Conservation (phyloP, 2,329 filamentous ascomycete species). For the Tetracladium maxilliforme region DNA sequence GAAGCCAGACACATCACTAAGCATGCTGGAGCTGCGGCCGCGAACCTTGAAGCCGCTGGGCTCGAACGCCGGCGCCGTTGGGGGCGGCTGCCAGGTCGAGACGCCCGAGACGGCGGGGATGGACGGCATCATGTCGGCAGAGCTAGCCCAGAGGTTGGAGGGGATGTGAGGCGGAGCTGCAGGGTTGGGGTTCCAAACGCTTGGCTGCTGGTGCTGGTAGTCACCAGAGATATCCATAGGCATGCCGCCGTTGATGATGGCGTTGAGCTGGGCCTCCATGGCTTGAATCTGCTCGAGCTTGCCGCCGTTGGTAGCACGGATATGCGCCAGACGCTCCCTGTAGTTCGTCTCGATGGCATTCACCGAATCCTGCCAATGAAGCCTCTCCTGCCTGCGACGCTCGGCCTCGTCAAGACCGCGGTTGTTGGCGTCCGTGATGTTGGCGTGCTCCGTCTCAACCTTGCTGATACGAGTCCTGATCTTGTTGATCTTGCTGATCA, state of each 20-base stretch:
- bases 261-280: no score
- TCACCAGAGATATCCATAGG: no score
- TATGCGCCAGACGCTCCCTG: conserved; percentile 10
- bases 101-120: neutral
- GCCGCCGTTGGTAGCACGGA: no score
- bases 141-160: conserved; percentile 3
- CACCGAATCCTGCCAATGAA: no score
- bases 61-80: conserved; percentile 1
- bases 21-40: conserved; percentile 51
- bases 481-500: conserved; percentile 58
- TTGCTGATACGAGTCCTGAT: conserved; percentile 57
- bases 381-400: conserved; percentile 12
- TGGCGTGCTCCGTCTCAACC: conserved; percentile 57
- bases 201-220: no score
- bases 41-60: conserved; percentile 12
- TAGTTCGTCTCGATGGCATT: conserved; percentile 11
- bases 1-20: conserved; percentile 52
- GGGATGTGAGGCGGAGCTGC: no score
- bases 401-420: conserved; percentile 26
- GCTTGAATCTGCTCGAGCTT: conserved; percentile 2
- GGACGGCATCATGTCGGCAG: neutral
- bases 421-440: conserved; percentile 52
- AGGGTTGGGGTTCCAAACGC: no score
- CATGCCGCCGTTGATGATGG: no score
- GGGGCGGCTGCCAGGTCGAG: neutral